Evolutionary conservation across 768 basidiomycete genomes (phyloP).

Genomic region (Saitozyma podzolica): DNA sequence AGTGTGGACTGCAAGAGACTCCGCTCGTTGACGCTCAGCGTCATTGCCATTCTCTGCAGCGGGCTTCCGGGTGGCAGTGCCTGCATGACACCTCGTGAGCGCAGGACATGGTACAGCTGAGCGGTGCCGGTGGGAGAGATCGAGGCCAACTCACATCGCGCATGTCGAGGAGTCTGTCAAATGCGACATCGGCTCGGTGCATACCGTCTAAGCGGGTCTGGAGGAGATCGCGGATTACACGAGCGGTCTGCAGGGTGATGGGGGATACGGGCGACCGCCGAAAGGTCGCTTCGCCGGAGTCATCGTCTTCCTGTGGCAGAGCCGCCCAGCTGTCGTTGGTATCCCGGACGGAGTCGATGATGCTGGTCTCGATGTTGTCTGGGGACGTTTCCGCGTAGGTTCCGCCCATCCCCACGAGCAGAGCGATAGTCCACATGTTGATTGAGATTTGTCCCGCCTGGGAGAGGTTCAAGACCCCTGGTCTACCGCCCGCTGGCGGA

Average conservation of each 20-base stretch:
- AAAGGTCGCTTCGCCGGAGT: not conserved
- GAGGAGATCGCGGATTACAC: not conserved
- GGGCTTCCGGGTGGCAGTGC: not conserved
- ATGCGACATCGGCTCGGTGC: not conserved
- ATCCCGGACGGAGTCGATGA: no score
- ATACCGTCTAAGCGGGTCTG: not conserved
- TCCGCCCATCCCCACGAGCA: not conserved
- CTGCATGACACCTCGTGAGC: conserved; percentile 2
- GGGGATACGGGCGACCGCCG: no score
- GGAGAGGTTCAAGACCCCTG: not conserved
- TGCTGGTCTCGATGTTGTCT: no score
- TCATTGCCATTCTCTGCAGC: conserved; percentile 19
- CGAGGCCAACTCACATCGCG: conserved; percentile 7
- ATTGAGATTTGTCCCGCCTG: conserved; percentile 3
- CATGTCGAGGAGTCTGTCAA: conserved; percentile 3
- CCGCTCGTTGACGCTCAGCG: conserved; percentile 16
- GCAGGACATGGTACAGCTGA: no score
- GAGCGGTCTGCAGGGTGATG: not conserved
- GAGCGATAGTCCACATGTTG: not conserved
- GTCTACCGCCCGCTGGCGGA: not conserved
- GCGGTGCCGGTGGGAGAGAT: no score
- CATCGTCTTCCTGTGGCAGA: no score
- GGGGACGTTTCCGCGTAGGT: no score
- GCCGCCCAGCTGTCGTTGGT: no score
- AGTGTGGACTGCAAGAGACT: conserved; percentile 6